Conservation (phyloP, 75 land plant genomes). For the Cupressus sempervirens region DNA sequence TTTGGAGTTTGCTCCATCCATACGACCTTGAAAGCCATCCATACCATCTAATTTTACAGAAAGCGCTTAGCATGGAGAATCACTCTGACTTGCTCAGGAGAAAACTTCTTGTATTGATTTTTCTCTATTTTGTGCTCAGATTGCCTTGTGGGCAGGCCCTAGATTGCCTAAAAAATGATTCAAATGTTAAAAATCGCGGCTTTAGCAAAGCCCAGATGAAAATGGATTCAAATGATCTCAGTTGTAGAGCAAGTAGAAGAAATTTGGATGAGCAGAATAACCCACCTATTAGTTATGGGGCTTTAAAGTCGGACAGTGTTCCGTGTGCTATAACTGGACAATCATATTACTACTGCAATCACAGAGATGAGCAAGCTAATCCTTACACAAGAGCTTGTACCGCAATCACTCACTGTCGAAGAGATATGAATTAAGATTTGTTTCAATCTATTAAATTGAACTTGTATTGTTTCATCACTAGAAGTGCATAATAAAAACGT, state of each 20-base stretch:
- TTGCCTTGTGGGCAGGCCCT: conserved; percentile 3
- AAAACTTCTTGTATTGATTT: neutral
- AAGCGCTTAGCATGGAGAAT: neutral
- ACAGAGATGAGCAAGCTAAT: neutral
- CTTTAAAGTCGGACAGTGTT: conserved; percentile 23
- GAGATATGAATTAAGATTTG: neutral
- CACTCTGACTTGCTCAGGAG: neutral
- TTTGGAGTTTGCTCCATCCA: neutral
- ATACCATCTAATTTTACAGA: neutral
- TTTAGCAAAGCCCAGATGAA: neutral
- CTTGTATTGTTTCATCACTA: neutral
- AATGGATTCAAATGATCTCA: neutral
- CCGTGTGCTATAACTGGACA: conserved; percentile 22
- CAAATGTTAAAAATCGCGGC: neutral
- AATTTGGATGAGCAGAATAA: neutral
- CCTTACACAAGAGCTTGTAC: conserved; percentile 22
- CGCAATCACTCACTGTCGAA: conserved; percentile 17
- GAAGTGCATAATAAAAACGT: neutral
- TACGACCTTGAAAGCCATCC: neutral
- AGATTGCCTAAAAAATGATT: neutral
- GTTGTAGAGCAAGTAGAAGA: neutral
- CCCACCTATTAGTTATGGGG: conserved; percentile 21
- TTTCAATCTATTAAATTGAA: neutral
- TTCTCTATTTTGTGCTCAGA: neutral
- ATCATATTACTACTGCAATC: conserved; percentile 27